Evolutionary conservation across 2,329 filamentous ascomycete genomes (phyloP).

Genomic region (Dothistroma pini): DNA sequence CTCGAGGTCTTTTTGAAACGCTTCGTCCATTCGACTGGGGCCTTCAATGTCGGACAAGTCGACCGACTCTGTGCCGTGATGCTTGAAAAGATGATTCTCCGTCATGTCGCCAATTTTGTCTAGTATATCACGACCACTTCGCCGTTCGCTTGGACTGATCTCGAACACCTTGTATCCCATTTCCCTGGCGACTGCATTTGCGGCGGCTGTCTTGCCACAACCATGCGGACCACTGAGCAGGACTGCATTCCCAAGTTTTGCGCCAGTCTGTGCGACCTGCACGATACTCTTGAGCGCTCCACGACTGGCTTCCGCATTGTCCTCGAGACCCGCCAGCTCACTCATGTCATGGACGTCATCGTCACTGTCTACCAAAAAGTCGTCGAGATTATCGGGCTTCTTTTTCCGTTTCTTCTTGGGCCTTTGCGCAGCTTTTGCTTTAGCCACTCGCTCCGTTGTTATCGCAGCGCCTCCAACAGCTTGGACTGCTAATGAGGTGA

Average conservation of each 20-base stretch:
- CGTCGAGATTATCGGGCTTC: constrained; percentile 65
- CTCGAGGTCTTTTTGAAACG: constrained; percentile 56
- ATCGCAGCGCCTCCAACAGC: constrained; percentile 63
- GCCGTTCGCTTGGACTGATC: constrained; percentile 77
- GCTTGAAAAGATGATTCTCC: constrained; percentile 82
- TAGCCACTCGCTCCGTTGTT: constrained; percentile 28
- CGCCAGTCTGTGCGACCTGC: constrained; percentile 33
- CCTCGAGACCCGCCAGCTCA: constrained; percentile 56
- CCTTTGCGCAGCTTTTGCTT: constrained; percentile 24
- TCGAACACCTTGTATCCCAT: constrained; percentile 93
- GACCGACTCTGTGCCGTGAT: constrained; percentile 32
- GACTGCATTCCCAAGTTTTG: constrained; percentile 67
- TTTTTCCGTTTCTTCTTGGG: constrained; percentile 59
- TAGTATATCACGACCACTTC: constrained; percentile 83
- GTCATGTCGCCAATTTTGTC: constrained; percentile 97
- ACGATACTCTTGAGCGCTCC: constrained; percentile 37
- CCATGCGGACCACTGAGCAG: constrained; percentile 85
- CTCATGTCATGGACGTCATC: constrained; percentile 68
- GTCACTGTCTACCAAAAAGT: constrained; percentile 74
- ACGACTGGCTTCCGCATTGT: constrained; percentile 43
- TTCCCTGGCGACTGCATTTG: constrained; percentile 89
- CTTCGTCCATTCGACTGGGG: constrained; percentile 39
- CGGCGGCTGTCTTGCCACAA: constrained; percentile 87
- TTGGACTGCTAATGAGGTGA: constrained; percentile 70
- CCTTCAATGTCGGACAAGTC: constrained; percentile 36